These are phyloP conservation scores for Exophiala calicioides DNA, from an alignment of 2,329 filamentous ascomycete species.

Conservation along the genomic window DNA sequence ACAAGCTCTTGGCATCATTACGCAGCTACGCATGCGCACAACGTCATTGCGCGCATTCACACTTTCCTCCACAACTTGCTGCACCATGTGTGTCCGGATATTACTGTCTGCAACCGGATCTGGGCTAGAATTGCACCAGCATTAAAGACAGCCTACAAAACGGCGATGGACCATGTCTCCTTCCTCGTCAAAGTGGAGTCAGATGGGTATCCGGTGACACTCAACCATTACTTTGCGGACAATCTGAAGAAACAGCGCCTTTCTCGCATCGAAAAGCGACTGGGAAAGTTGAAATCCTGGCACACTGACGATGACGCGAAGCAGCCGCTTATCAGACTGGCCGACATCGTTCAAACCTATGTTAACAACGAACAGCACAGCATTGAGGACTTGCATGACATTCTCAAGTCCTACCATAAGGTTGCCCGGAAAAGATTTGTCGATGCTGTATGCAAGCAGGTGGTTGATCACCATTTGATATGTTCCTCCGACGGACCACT, in stretches of 20 bases:
- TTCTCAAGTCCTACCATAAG: constrained; percentile 63
- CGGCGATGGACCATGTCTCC: constrained; percentile 50
- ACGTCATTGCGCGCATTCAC: constrained; percentile 55
- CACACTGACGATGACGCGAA: constrained; percentile 3
- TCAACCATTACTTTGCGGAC: constrained; percentile 56
- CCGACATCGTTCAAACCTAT: constrained; percentile 2
- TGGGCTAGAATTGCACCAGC: background rate
- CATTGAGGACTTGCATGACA: constrained; percentile 60
- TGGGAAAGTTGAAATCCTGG: constrained; percentile 1
- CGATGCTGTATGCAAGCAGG: constrained; percentile 63
- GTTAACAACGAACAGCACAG: constrained; percentile 43
- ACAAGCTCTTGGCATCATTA: background rate
- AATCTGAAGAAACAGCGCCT: constrained; percentile 43
- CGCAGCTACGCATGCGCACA: constrained; percentile 29
- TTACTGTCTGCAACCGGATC: constrained; percentile 1
- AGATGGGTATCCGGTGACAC: constrained; percentile 48
- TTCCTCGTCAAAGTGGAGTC: constrained; percentile 59
- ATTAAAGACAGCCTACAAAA: constrained; percentile 41
- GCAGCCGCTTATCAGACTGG: constrained; percentile 5
- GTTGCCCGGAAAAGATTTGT: constrained; percentile 63
- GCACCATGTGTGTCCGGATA: constrained; percentile 46
- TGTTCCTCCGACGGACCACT: constrained; percentile 54
- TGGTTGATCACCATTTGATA: constrained; percentile 57
- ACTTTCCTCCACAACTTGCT: constrained; percentile 53
- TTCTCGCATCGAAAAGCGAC: constrained; percentile 2